Percentiles rank a stretch among this genome's conserved stretches.
These are phyloP conservation scores for Strobilomyces echinocephalus DNA, from an alignment of 768 basidiomycete genomes.

Conservation along the genomic window DNA sequence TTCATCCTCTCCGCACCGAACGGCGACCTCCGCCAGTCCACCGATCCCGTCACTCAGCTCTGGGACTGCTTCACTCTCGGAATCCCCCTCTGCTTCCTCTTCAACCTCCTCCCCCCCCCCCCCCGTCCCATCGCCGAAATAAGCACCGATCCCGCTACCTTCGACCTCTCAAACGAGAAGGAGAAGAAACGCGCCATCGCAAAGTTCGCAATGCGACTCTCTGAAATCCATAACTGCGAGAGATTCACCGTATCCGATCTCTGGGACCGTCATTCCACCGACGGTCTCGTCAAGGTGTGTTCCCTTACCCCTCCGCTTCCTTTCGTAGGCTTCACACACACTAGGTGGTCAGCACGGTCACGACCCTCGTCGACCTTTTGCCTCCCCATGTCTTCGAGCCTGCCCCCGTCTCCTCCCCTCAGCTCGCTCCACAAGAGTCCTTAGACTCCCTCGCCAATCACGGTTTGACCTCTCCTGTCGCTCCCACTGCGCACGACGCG, in stretches of 20 bases:
- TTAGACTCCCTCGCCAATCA: constrained; percentile 53
- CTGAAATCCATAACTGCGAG: constrained; percentile 63
- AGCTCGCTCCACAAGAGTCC: constrained; percentile 52
- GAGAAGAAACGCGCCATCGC: constrained; percentile 88
- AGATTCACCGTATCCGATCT: constrained; percentile 90
- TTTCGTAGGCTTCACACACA: background rate
- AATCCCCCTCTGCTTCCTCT: constrained; percentile 91
- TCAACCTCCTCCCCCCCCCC: constrained; percentile 75
- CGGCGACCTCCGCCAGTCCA: constrained; percentile 65
- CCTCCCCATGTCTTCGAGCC: constrained; percentile 66
- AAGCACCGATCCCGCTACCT: constrained; percentile 59
- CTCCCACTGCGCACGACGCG: constrained; percentile 56
- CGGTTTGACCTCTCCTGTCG: constrained; percentile 34
- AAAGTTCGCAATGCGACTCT: constrained; percentile 86
- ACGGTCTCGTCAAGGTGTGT: constrained; percentile 90
- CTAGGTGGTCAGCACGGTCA: constrained; percentile 87
- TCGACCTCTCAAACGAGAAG: constrained; percentile 71
- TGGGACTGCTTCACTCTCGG: constrained; percentile 94
- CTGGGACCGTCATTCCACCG: constrained; percentile 85
- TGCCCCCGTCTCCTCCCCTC: constrained; percentile 53
- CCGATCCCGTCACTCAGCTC: constrained; percentile 90
- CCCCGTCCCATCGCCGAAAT: constrained; percentile 45
- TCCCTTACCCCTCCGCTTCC: background rate
- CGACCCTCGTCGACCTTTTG: constrained; percentile 73
- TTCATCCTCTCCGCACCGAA: constrained; percentile 55